Evolutionary conservation across 495 filamentous ascomycete species (phyloP).

Genomic region (Lophiotrema nucula): DNA sequence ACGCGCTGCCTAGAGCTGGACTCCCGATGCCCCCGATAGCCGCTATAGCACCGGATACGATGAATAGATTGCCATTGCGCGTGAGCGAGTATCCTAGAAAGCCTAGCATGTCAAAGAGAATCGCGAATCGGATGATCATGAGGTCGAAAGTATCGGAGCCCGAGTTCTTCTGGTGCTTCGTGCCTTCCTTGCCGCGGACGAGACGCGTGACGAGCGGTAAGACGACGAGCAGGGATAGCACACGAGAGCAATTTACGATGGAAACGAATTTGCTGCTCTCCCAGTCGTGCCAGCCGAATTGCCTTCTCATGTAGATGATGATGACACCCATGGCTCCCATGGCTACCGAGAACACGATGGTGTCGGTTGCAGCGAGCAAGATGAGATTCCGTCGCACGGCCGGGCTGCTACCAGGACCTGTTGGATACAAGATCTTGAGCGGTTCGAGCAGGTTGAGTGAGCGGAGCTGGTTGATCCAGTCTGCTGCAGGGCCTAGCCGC

Average conservation of each 20-base stretch:
- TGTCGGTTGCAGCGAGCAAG: constrained; percentile 75
- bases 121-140: constrained; percentile 67
- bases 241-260: constrained; percentile 69
- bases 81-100: constrained; percentile 70
- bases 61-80: constrained; percentile 54
- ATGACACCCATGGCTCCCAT: constrained; percentile 77
- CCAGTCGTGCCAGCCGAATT: constrained; percentile 77
- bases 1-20: constrained; percentile 74
- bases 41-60: constrained; percentile 66
- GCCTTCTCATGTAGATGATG: constrained; percentile 72
- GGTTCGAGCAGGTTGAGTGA: constrained; percentile 65
- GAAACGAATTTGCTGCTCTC: constrained; percentile 77
- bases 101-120: constrained; percentile 76
- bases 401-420: constrained; percentile 57
- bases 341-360: constrained; percentile 71
- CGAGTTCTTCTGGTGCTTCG: constrained; percentile 44
- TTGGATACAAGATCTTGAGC: constrained; percentile 73
- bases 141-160: constrained; percentile 83
- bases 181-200: constrained; percentile 55
- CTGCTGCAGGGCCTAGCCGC: constrained; percentile 31
- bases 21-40: constrained; percentile 79
- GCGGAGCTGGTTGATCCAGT: constrained; percentile 48
- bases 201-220: constrained; percentile 70
- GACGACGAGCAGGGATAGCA: constrained; percentile 68
- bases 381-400: constrained; percentile 74